Evolutionary conservation across 768 basidiomycete species (phyloP).

Genomic region (Zangia roseola): DNA sequence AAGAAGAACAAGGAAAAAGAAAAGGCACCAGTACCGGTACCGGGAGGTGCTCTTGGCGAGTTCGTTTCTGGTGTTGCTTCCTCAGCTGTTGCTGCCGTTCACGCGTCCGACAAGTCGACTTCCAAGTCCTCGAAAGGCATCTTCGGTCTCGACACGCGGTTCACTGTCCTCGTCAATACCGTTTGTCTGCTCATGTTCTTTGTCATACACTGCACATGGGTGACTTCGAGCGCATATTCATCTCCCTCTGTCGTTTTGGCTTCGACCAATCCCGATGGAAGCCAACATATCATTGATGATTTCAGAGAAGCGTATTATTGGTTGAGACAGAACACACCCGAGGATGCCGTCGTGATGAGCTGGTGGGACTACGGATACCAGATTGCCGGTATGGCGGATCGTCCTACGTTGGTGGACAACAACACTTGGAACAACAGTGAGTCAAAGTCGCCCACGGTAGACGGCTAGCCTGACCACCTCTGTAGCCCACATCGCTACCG

Average conservation of each 20-base stretch:
- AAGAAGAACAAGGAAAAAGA: conserved; percentile 55
- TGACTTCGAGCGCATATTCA: conserved; percentile 92
- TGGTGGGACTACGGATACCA: conserved; percentile 99
- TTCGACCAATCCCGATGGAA: conserved; percentile 76
- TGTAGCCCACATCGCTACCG: conserved; percentile 94
- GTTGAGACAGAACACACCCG: conserved; percentile 91
- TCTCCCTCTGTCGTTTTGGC: conserved; percentile 96
- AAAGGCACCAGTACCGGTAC: conserved; percentile 25
- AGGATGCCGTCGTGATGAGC: conserved; percentile 93
- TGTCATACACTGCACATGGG: conserved; percentile 96
- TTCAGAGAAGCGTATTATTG: conserved; percentile 99
- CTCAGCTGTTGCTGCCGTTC: conserved; percentile 28
- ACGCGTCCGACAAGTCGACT: conserved; percentile 2
- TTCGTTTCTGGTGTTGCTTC: conserved; percentile 41
- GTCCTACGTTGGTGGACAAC: conserved; percentile 95
- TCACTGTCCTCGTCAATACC: conserved; percentile 72
- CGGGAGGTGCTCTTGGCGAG: conserved; percentile 39
- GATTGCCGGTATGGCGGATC: conserved; percentile 98
- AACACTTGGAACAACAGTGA: conserved; percentile 99
- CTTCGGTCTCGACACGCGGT: conserved; percentile 81
- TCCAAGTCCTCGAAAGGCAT: conserved; percentile 51
- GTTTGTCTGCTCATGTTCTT: conserved; percentile 83
- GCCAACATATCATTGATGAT: conserved; percentile 94
- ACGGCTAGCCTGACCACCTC: conserved; percentile 5
- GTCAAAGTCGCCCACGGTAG: conserved; percentile 29